These are phyloP conservation scores for Ceratocystis papillata DNA, from an alignment of 2,329 filamentous ascomycete genomes.

Conservation along the genomic window DNA sequence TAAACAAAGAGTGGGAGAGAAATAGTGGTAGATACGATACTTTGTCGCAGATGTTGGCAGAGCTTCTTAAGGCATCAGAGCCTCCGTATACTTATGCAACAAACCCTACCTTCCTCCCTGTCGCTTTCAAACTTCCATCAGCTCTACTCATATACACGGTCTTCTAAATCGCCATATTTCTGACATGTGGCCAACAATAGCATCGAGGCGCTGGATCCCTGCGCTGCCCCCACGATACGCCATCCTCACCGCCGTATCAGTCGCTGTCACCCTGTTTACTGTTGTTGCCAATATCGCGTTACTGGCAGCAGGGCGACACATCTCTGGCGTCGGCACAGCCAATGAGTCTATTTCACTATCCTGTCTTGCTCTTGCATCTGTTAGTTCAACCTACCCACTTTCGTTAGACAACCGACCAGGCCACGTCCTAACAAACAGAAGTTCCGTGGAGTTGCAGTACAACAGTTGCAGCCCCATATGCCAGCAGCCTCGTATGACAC, in stretches of 20 bases:
- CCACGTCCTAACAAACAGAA: neutral
- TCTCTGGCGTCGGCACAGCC: neutral
- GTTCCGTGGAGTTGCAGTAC: constrained; percentile 8
- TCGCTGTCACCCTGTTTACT: neutral
- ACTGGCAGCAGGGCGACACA: neutral
- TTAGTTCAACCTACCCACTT: neutral
- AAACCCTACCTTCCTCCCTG: too few relatives aligned
- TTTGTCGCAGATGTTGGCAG: too few relatives aligned
- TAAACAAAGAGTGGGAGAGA: too few relatives aligned
- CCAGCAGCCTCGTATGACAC: neutral
- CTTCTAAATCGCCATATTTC: neutral
- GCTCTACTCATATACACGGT: neutral
- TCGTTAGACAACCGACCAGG: neutral
- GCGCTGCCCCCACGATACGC: neutral
- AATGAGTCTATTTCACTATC: constrained; percentile 2
- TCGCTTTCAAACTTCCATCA: too few relatives aligned
- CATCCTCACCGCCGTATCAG: neutral
- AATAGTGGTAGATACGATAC: too few relatives aligned
- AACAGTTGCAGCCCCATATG: neutral
- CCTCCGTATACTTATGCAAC: too few relatives aligned
- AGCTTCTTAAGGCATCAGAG: too few relatives aligned
- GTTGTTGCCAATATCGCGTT: neutral
- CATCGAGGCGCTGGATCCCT: neutral
- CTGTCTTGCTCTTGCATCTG: constrained; percentile 4
- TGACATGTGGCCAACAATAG: neutral